A percentile compares a stretch with the other conserved stretches of the same genome.
These are phyloP conservation scores for Phanerochaete sordida DNA, from an alignment of 768 basidiomycete genomes.

Conservation along the genomic window DNA sequence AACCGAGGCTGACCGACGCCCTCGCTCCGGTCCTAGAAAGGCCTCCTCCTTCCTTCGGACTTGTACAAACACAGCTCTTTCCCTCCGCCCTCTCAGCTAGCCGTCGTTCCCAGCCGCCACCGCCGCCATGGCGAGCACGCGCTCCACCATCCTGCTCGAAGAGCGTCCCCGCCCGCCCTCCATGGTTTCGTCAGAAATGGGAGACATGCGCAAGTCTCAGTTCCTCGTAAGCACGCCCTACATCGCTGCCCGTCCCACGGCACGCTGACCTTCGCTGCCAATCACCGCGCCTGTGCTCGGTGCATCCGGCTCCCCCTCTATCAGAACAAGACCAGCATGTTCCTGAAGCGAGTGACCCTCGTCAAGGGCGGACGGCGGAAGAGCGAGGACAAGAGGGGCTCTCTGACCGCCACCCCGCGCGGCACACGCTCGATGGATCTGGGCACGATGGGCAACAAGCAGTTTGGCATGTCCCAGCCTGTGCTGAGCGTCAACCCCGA, in stretches of 20 bases:
- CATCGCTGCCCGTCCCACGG: neutral
- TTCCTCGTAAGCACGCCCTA: slow-evolving; percentile 7
- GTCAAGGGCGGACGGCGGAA: slow-evolving; percentile 13
- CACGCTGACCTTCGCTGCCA: neutral
- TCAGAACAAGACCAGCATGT: slow-evolving; percentile 23
- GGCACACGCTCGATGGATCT: slow-evolving; percentile 23
- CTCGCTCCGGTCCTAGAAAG: slow-evolving; percentile 10
- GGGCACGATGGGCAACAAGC: slow-evolving; percentile 11
- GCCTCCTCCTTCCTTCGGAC: neutral
- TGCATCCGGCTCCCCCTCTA: neutral
- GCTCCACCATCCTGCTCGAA: slow-evolving; percentile 6
- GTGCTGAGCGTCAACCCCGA: slow-evolving; percentile 9
- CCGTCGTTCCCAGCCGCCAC: neutral
- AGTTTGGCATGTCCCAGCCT: slow-evolving; percentile 18
- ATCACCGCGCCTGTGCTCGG: slow-evolving; percentile 5
- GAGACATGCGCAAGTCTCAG: neutral
- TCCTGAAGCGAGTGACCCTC: slow-evolving; percentile 25
- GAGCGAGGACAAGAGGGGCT: slow-evolving; percentile 12
- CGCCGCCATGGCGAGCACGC: neutral
- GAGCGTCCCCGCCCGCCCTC: neutral
- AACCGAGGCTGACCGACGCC: slow-evolving; percentile 1
- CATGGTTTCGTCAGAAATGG: slow-evolving; percentile 1
- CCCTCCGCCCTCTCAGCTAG: neutral
- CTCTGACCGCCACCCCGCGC: slow-evolving; percentile 3
- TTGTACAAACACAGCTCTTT: neutral